Percentiles rank a stretch among this genome's conserved stretches.
Conservation (phyloP, 441 rosid species). For the Gossypium aridum region DNA sequence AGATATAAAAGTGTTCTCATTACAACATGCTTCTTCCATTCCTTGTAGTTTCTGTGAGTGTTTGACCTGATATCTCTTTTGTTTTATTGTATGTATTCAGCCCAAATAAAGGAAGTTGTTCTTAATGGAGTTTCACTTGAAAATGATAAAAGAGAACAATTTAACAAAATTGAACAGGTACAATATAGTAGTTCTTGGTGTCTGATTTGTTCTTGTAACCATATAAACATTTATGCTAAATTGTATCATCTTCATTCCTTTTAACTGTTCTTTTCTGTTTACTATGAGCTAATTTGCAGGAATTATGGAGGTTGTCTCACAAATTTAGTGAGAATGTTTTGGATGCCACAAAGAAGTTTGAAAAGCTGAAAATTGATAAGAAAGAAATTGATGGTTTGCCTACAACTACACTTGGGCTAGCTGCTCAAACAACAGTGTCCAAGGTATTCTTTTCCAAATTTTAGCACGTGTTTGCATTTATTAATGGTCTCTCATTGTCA, state of each 20-base stretch:
- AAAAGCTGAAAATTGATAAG: conserved; percentile 45
- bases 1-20: too few species aligned
- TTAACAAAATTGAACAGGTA: too few species aligned
- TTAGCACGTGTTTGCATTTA: not conserved
- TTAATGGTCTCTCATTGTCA: not conserved
- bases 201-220: not conserved
- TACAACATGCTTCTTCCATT: too few species aligned
- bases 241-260: not conserved
- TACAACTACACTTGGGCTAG: conserved; percentile 72
- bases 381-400: conserved; percentile 69
- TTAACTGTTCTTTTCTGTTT: not conserved
- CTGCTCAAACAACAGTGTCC: conserved; percentile 72
- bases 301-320: conserved; percentile 36
- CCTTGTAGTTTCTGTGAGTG: too few species aligned
- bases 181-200: too few species aligned
- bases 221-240: not conserved
- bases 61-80: too few species aligned
- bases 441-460: conserved; percentile 39
- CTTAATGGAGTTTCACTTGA: too few species aligned
- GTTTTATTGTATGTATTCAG: too few species aligned
- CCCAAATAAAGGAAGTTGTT: too few species aligned
- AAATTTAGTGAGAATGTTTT: conserved; percentile 64
- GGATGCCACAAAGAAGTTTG: conserved; percentile 38
- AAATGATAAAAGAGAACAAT: too few species aligned
- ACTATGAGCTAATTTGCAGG: conserved; percentile 12